Conservation (phyloP, 768 basidiomycete species). For the Russula abietina region DNA sequence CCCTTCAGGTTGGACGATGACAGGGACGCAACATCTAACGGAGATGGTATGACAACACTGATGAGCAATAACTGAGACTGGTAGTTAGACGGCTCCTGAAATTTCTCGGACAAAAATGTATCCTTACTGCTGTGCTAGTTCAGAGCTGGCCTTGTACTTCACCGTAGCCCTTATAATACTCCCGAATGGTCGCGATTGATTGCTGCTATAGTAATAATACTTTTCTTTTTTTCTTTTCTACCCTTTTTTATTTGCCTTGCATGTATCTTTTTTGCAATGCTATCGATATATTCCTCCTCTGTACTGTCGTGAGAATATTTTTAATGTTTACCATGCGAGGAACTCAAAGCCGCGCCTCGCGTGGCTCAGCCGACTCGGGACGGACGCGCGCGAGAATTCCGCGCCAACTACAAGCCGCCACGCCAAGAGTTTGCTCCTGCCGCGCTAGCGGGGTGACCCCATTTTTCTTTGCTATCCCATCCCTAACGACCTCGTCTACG, state of each 20-base stretch:
- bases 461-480: background rate
- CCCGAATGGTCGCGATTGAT: background rate
- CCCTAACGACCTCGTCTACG: background rate
- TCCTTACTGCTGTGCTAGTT: conserved; percentile 5
- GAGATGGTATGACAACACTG: conserved; percentile 45
- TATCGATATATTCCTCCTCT: conserved; percentile 2
- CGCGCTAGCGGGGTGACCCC: background rate
- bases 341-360: background rate
- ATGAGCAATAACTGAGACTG: conserved; percentile 23
- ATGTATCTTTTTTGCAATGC: conserved; percentile 16
- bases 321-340: background rate
- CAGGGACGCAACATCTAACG: conserved; percentile 54
- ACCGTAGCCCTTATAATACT: conserved; percentile 16
- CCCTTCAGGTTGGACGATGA: conserved; percentile 58
- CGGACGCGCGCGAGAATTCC: background rate
- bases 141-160: conserved; percentile 8
- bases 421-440: background rate
- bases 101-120: conserved; percentile 11
- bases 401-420: conserved; percentile 2
- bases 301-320: background rate
- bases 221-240: background rate
- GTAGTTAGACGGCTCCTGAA: background rate
- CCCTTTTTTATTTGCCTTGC: conserved; percentile 14
- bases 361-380: background rate
- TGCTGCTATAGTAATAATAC: background rate